A percentile compares a stretch with the other conserved stretches of the same genome.
Evolutionary conservation across 1,284 basidiomycete genomes (phyloP).

Genomic region (Polyporus tsugae): DNA sequence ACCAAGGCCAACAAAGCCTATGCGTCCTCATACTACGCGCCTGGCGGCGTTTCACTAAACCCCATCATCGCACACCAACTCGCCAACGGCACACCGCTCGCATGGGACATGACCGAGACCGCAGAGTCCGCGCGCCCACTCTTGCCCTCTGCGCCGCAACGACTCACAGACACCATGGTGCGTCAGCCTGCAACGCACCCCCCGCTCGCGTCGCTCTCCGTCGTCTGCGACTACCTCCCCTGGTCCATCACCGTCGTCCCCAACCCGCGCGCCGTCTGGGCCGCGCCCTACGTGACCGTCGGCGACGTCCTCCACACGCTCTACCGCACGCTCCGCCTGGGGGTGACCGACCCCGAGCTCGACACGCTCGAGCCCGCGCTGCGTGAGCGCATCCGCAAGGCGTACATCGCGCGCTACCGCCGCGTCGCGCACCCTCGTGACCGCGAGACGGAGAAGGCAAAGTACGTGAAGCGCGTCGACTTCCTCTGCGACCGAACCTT

Average conservation of each 20-base stretch:
- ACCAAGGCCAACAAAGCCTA: conserved; percentile 6
- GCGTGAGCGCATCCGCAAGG: conserved; percentile 28
- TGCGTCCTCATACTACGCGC: conserved; percentile 13
- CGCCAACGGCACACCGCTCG: conserved; percentile 23
- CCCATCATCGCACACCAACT: conserved; percentile 19
- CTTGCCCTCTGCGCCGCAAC: conserved; percentile 8
- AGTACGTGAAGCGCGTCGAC: conserved; percentile 38
- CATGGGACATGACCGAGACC: conserved; percentile 26
- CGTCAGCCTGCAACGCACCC: conserved; percentile 26
- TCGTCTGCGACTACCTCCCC: conserved; percentile 31
- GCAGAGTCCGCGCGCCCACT: conserved; percentile 20
- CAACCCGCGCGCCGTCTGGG: conserved; percentile 20
- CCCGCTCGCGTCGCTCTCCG: conserved; percentile 24
- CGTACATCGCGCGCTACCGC: conserved; percentile 30
- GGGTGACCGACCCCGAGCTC: conserved; percentile 27
- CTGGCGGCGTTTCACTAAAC: conserved; percentile 19
- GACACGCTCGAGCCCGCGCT: conserved; percentile 21
- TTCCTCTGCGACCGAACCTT: conserved; percentile 32
- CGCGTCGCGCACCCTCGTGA: conserved; percentile 22
- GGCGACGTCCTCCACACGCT: conserved; percentile 33
- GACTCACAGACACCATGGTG: conserved; percentile 20
- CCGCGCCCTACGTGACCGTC: conserved; percentile 35
- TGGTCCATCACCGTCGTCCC: conserved; percentile 28
- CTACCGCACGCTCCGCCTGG: conserved; percentile 32
- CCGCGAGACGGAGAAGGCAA: conserved; percentile 31